These are phyloP conservation scores for Penicillium bialowiezense DNA, from an alignment of 495 filamentous ascomycete genomes.

Conservation along the genomic window DNA sequence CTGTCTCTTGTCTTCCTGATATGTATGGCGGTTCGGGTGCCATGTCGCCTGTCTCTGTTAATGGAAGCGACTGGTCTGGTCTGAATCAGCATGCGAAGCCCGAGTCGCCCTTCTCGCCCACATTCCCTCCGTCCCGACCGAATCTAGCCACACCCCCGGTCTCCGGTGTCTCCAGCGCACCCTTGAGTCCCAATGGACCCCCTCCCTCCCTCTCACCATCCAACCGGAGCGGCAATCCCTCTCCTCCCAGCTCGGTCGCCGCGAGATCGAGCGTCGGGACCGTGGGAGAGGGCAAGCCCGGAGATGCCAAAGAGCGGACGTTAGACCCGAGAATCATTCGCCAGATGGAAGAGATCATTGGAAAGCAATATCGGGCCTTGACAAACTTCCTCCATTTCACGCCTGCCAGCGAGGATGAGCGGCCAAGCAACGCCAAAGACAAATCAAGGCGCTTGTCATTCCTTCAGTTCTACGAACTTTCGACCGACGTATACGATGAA, in stretches of 20 bases:
- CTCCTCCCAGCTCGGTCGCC: slow-evolving; percentile 82
- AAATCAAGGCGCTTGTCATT: slow-evolving; percentile 85
- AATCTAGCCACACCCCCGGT: slow-evolving; percentile 69
- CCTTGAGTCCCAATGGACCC: slow-evolving; percentile 53
- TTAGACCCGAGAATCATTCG: no score
- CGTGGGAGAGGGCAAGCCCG: slow-evolving; percentile 57
- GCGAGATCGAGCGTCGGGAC: slow-evolving; percentile 72
- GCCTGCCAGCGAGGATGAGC: slow-evolving; percentile 70
- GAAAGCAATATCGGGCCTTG: slow-evolving; percentile 78
- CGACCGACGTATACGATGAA: slow-evolving; percentile 97
- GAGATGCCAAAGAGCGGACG: no score
- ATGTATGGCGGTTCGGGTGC: slow-evolving; percentile 64
- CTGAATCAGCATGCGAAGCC: slow-evolving; percentile 68
- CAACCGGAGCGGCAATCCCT: slow-evolving; percentile 62
- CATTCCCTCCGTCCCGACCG: slow-evolving; percentile 49
- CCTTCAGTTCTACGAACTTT: slow-evolving; percentile 94
- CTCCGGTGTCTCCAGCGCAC: slow-evolving; percentile 59
- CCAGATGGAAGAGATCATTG: slow-evolving; percentile 64
- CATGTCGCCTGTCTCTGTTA: slow-evolving; percentile 80
- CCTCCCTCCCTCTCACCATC: slow-evolving; percentile 14
- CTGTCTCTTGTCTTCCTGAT: slow-evolving; percentile 19
- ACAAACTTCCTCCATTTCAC: slow-evolving; percentile 69
- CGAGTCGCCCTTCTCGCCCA: slow-evolving; percentile 53
- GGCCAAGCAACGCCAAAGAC: slow-evolving; percentile 84
- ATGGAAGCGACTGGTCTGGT: slow-evolving; percentile 85